A percentile compares a stretch with the other conserved stretches of the same genome.
phyloP scores from a whole-genome alignment of 1,284 basidiomycete species.

The Ceratorhiza oryzae-sativae region DNA sequence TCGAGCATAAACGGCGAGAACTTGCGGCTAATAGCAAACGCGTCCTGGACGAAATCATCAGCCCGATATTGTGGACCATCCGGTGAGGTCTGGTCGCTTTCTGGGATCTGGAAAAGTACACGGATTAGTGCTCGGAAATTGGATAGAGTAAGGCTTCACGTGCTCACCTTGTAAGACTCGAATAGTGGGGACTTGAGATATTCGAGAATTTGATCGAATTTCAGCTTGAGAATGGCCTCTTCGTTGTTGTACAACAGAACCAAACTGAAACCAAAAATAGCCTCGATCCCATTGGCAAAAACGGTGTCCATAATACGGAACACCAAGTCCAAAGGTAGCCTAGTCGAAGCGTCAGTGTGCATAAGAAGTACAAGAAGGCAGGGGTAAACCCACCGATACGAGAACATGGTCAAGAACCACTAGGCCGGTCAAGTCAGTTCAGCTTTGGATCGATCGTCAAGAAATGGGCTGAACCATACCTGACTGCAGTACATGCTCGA shows the following conservation, averaged over 20 bases:
- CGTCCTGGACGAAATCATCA: slow-evolving; percentile 85
- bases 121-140: background rate
- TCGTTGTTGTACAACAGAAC: slow-evolving; percentile 90
- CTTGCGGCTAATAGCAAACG: slow-evolving; percentile 66
- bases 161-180: slow-evolving; percentile 73
- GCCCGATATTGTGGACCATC: slow-evolving; percentile 61
- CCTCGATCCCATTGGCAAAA: slow-evolving; percentile 95
- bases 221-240: slow-evolving; percentile 73
- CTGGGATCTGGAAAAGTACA: slow-evolving; percentile 27
- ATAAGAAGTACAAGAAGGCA: background rate
- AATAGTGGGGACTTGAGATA: slow-evolving; percentile 85
- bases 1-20: slow-evolving; percentile 95
- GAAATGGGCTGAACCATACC: background rate
- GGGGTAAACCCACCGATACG: slow-evolving; percentile 70
- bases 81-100: slow-evolving; percentile 47
- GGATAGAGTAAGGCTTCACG: too few species aligned
- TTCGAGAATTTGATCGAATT: slow-evolving; percentile 86
- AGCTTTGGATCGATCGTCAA: background rate
- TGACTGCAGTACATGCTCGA: slow-evolving; percentile 90
- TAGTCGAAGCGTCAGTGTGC: slow-evolving; percentile 49
- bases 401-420: slow-evolving; percentile 98
- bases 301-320: slow-evolving; percentile 95
- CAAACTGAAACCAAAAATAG: slow-evolving; percentile 94
- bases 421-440: slow-evolving; percentile 57
- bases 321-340: slow-evolving; percentile 94